Evolutionary conservation across 2,329 filamentous ascomycete species (phyloP), one percentile per base, ranked within the genome.

Genomic region (Colletotrichum lentis): DNA sequence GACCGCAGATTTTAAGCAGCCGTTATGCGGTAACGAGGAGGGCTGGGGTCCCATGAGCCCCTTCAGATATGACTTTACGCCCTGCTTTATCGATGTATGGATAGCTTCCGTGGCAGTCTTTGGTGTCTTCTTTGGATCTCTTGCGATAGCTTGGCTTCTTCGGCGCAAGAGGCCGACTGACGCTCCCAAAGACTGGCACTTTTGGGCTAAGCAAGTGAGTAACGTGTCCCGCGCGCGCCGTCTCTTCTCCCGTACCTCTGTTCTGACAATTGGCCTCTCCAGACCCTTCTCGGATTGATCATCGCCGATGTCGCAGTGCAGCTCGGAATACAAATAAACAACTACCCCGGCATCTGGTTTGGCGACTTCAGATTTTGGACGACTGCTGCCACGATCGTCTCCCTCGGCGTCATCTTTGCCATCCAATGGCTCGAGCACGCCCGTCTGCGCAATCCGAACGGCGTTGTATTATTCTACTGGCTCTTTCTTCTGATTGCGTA

Each of bases 41-140:
- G 96, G 96, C 75, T 99, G 96, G 96, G 96, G 96, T 1, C 96
- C 96, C 24, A 77, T 99, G 77, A 97, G 94, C 80, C 89, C 90
- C 43, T 85, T 89, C 72, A 87, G 95, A 78, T 97, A 93, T 80
- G 96, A 99, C 81, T 94, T 99, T 75, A 98, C 96, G 18, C 95
- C 96, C 47, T 99, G 96, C 83, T 99, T 99, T 77, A 89, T 98
- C 74, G 96, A 99, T 77, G 88, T 97, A 24, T 94, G 93, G 88
- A 88, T 98, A 67, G 88, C 91, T 41, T 81, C 85, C 1, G 92
- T 97, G 35, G 92, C 93, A 10, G 85, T 84, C 16, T 96, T 91
- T 81, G 94, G 95, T 18, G 83, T 97, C 27, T 63, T 97, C 27
- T 85, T 90, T 71, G 96, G 96, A 66, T 85, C 89, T 8, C 84